These are phyloP conservation scores for Hortaea werneckii DNA, from an alignment of 2,329 filamentous ascomycete genomes.

Conservation along the genomic window DNA sequence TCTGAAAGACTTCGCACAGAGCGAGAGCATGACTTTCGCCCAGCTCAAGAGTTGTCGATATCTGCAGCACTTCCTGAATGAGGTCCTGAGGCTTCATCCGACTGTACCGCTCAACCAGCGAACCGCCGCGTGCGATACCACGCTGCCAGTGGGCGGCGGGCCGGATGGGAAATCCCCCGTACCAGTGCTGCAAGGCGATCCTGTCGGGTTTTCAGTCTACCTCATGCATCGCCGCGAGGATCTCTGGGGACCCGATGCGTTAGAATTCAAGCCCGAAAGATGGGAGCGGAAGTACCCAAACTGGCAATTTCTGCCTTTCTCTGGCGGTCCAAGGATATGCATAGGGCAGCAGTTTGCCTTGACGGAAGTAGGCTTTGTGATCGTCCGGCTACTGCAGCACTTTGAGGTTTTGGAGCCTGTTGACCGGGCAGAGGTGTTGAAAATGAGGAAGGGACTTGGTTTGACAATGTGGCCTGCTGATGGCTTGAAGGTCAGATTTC, in stretches of 20 bases:
- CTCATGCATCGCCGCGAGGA: constrained; percentile 42
- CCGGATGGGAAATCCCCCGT: constrained; percentile 39
- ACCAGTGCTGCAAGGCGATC: constrained; percentile 39
- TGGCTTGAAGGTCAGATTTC: constrained; percentile 15
- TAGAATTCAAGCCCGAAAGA: constrained; percentile 39
- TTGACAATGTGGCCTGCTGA: constrained; percentile 17
- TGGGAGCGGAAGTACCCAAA: constrained; percentile 25
- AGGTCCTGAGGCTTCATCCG: constrained; percentile 43
- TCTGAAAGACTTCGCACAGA: constrained; percentile 15
- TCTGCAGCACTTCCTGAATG: constrained; percentile 55
- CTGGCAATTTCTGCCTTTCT: constrained; percentile 10
- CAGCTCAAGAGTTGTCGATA: constrained; percentile 19
- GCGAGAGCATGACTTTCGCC: constrained; percentile 30
- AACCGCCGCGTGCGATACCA: constrained; percentile 38
- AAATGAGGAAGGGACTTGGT: constrained; percentile 11
- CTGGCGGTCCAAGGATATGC: constrained; percentile 24
- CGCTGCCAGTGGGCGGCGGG: constrained; percentile 42
- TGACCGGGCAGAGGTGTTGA: constrained; percentile 7
- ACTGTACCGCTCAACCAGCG: constrained; percentile 47
- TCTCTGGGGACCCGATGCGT: constrained; percentile 39
- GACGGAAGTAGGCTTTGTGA: constrained; percentile 34
- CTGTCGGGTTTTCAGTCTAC: constrained; percentile 36
- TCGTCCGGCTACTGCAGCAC: constrained; percentile 32
- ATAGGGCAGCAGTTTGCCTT: constrained; percentile 38
- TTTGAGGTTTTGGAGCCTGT: constrained; percentile 22